These are phyloP conservation scores for Hymenoscyphus repandus DNA, from an alignment of 2,329 filamentous ascomycete species.

Conservation along the genomic window DNA sequence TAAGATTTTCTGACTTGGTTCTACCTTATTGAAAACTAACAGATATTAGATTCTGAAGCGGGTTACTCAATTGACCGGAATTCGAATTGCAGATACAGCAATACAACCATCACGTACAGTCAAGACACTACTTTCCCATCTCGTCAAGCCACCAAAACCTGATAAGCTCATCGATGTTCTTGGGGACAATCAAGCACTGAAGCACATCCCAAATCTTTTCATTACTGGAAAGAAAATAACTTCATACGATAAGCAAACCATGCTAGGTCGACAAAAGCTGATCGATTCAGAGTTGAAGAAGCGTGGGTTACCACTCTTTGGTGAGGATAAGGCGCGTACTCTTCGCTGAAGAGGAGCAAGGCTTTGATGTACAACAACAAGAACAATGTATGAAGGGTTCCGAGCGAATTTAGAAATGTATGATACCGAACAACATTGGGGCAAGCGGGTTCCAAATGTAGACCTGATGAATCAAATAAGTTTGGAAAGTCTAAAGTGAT, in stretches of 20 bases:
- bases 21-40: slow-evolving; percentile 10
- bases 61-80: slow-evolving; percentile 74
- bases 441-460: no score
- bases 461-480: no score
- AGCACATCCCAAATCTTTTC: slow-evolving; percentile 62
- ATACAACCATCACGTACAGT: slow-evolving; percentile 53
- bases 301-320: slow-evolving; percentile 50
- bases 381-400: neutral
- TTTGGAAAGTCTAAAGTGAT: no score
- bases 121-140: slow-evolving; percentile 47
- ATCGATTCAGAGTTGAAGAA: slow-evolving; percentile 65
- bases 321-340: neutral
- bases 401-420: no score
- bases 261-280: slow-evolving; percentile 72
- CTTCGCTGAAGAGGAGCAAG: neutral
- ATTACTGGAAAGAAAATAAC: slow-evolving; percentile 61
- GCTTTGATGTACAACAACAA: neutral
- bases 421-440: no score
- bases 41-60: slow-evolving; percentile 68
- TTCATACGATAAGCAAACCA: slow-evolving; percentile 65
- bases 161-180: slow-evolving; percentile 61
- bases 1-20: slow-evolving; percentile 40
- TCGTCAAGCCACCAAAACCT: slow-evolving; percentile 50
- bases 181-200: slow-evolving; percentile 39
- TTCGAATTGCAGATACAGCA: slow-evolving; percentile 65